Percentiles rank a stretch among this genome's conserved stretches.
These are phyloP conservation scores for Penicillium griseofulvum DNA, from an alignment of 2,329 filamentous ascomycete genomes.

Conservation along the genomic window DNA sequence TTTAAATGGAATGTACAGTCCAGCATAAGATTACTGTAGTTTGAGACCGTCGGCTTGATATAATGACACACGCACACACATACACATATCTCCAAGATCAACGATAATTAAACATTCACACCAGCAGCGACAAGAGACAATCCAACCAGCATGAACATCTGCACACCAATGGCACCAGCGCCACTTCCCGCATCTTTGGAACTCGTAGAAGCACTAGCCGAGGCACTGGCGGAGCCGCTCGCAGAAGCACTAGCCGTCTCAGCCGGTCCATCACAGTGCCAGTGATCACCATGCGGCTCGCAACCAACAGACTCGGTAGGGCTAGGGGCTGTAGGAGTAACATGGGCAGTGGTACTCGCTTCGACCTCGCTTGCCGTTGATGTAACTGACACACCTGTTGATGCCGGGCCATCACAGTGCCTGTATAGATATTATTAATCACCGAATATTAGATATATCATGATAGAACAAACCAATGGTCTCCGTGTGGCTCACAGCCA, in stretches of 20 bases:
- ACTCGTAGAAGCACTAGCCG: not conserved
- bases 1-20: not conserved
- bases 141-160: not conserved
- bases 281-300: conserved; percentile 22
- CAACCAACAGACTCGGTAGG: conserved; percentile 24
- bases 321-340: conserved; percentile 10
- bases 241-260: conserved; percentile 1
- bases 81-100: not conserved
- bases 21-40: too few relatives aligned
- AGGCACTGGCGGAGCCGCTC: not conserved
- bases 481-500: conserved; percentile 27
- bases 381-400: not conserved
- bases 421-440: conserved; percentile 9
- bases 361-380: not conserved
- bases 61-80: not conserved
- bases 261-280: conserved; percentile 23
- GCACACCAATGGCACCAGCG: not conserved
- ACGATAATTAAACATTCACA: not conserved
- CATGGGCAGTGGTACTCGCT: not conserved
- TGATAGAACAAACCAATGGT: conserved; percentile 25
- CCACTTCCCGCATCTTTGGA: not conserved
- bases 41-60: not conserved
- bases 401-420: conserved; percentile 32
- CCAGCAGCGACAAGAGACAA: not conserved
- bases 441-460: not conserved